A percentile compares a stretch with the other conserved stretches of the same genome.
Evolutionary conservation across 2,329 filamentous ascomycete species (phyloP).

Genomic region (Cytospora schulzeri): DNA sequence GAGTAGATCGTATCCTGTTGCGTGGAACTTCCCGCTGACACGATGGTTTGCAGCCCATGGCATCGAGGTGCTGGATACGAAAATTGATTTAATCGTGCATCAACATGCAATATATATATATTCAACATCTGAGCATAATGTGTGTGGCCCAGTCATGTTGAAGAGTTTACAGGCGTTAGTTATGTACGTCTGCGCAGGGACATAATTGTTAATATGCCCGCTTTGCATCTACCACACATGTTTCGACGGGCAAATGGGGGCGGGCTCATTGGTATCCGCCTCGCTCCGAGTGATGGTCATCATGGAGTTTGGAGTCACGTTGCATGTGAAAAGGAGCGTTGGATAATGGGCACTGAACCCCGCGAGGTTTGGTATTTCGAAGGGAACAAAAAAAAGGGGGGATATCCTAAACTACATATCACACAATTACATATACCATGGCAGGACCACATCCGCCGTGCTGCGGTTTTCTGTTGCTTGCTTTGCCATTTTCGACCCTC

Average conservation of each 20-base stretch:
- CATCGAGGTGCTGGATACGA: conserved; percentile 60
- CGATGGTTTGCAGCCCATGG: conserved; percentile 48
- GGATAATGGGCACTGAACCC: not conserved
- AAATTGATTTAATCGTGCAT: conserved; percentile 28
- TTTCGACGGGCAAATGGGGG: conserved; percentile 3
- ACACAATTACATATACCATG: not conserved
- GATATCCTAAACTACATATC: not conserved
- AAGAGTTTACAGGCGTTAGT: not conserved
- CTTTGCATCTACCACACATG: not conserved
- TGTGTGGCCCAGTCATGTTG: not conserved
- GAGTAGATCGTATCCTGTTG: conserved; percentile 32
- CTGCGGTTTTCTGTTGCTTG: not conserved
- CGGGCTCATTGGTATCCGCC: not conserved
- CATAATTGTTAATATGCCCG: conserved; percentile 19
- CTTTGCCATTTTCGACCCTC: not conserved
- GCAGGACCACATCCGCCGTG: not conserved
- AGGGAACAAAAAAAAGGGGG: no score
- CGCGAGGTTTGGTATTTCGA: not conserved
- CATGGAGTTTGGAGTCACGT: conserved; percentile 14
- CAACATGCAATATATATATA: conserved; percentile 4
- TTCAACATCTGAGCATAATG: conserved; percentile 18
- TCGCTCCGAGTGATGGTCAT: conserved; percentile 9
- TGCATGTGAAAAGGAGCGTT: conserved; percentile 3
- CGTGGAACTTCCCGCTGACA: conserved; percentile 28
- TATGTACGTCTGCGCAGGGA: not conserved